Conservation (phyloP, 352 stramenopile species). For the Thraustochytrium striatum region DNA sequence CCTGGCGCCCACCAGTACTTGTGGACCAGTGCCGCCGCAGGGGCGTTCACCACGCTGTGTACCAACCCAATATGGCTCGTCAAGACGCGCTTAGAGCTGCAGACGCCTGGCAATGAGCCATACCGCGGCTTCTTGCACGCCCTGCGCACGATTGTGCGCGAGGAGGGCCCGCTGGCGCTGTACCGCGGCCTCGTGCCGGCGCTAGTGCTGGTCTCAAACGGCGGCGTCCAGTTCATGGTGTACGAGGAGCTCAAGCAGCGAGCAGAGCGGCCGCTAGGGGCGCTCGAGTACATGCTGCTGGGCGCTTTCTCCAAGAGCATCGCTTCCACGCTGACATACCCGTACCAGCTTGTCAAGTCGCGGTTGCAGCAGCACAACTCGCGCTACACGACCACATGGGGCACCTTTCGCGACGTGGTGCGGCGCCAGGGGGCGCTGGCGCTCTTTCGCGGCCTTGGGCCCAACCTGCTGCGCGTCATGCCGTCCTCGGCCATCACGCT, state of each 20-base stretch:
- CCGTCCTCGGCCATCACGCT: slow-evolving; percentile 91
- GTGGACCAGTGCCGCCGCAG: slow-evolving; percentile 58
- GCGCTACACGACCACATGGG: not conserved
- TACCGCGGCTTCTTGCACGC: slow-evolving; percentile 71
- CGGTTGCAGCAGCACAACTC: slow-evolving; percentile 46
- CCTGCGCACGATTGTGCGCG: slow-evolving; percentile 81
- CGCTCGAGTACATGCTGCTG: slow-evolving; percentile 52
- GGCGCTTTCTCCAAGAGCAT: slow-evolving; percentile 49
- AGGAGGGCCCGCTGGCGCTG: slow-evolving; percentile 85
- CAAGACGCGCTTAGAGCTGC: slow-evolving; percentile 93
- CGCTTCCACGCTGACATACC: slow-evolving; percentile 43
- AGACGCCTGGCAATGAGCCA: slow-evolving; percentile 55
- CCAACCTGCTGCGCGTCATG: slow-evolving; percentile 91
- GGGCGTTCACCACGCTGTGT: slow-evolving; percentile 85
- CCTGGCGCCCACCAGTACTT: slow-evolving; percentile 14
- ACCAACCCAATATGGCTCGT: slow-evolving; percentile 98
- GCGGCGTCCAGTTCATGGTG: slow-evolving; percentile 87
- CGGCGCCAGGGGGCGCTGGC: slow-evolving; percentile 80
- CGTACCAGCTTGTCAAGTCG: slow-evolving; percentile 47
- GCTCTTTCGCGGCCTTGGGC: slow-evolving; percentile 90
- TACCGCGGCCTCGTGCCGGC: slow-evolving; percentile 88
- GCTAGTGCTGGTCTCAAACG: slow-evolving; percentile 91
- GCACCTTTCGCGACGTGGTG: slow-evolving; percentile 31
- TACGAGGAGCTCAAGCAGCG: slow-evolving; percentile 75
- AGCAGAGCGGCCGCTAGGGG: slow-evolving; percentile 36